A percentile compares a stretch with the other conserved stretches of the same genome.
phyloP scores from a whole-genome alignment of 73 alveolate genomes.

The Paramecium bursaria region DNA sequence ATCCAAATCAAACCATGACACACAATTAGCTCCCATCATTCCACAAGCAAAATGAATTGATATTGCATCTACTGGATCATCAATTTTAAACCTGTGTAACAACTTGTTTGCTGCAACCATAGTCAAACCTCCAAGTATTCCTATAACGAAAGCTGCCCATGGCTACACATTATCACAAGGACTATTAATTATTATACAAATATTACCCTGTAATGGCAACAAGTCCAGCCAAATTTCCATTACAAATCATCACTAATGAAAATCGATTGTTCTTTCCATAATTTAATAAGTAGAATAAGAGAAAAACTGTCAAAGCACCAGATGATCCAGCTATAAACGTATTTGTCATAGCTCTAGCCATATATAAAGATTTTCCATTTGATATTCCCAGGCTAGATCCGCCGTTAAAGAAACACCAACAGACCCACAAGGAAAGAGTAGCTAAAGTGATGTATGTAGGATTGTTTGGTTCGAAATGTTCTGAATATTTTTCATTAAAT shows the following conservation, averaged over 20 bases:
- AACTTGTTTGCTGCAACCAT: conserved; percentile 56
- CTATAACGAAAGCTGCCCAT: conserved; percentile 74
- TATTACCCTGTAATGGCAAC: conserved; percentile 71
- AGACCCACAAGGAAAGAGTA: conserved; percentile 35
- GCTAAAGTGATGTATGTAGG: conserved; percentile 51
- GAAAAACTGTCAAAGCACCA: conserved; percentile 37
- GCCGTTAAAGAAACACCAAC: conserved; percentile 60
- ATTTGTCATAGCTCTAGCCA: conserved; percentile 72
- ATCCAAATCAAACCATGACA: conserved; percentile 56
- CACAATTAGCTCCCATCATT: conserved; percentile 59
- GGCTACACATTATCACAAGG: conserved; percentile 68
- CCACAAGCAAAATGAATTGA: conserved; percentile 78
- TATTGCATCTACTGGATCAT: conserved; percentile 81
- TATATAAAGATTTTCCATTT: conserved; percentile 30
- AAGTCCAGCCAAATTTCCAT: conserved; percentile 72
- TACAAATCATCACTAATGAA: conserved; percentile 63
- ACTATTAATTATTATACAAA: background rate
- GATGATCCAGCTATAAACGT: conserved; percentile 69
- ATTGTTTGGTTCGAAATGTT: conserved; percentile 56
- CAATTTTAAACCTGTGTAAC: conserved; percentile 61
- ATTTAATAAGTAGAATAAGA: conserved; percentile 34
- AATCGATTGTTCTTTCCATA: conserved; percentile 15
- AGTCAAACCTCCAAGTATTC: conserved; percentile 67
- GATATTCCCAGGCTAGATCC: conserved; percentile 29
- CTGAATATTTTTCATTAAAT: conserved; percentile 36